phyloP scores from a whole-genome alignment of 257 asterid genomes.

The Rauvolfia tetraphylla region DNA sequence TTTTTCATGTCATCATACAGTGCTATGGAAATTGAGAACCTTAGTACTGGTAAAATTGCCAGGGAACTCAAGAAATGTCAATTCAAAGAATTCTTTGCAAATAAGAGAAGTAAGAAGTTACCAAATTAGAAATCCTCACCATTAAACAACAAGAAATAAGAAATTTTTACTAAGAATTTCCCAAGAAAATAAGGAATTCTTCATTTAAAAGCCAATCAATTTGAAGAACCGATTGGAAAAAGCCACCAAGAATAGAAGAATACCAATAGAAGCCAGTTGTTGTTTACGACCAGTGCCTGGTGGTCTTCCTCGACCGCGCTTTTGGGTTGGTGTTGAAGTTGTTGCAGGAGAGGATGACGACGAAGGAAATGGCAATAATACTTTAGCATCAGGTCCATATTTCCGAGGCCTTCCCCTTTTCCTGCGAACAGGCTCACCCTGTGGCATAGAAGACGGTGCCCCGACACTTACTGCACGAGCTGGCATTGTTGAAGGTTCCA shows the following conservation, averaged over 20 bases:
- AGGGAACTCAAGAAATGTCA: background rate
- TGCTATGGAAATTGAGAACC: background rate
- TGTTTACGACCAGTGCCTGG: slow-evolving; percentile 66
- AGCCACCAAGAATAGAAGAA: slow-evolving; percentile 9
- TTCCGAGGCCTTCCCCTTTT: slow-evolving; percentile 84
- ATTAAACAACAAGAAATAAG: background rate
- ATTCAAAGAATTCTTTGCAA: background rate
- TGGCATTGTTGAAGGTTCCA: slow-evolving; percentile 56
- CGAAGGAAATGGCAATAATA: slow-evolving; percentile 43
- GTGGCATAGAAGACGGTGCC: slow-evolving; percentile 46
- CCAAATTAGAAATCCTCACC: background rate
- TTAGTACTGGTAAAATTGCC: background rate
- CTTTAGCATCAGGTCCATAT: slow-evolving; percentile 61
- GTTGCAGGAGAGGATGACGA: slow-evolving; percentile 43
- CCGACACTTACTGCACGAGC: slow-evolving; percentile 48
- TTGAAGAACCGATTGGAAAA: background rate
- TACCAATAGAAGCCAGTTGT: slow-evolving; percentile 53
- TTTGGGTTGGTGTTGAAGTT: slow-evolving; percentile 38
- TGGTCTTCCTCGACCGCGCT: slow-evolving; percentile 70
- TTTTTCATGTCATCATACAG: background rate
- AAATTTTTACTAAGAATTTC: background rate
- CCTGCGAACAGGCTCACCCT: slow-evolving; percentile 64
- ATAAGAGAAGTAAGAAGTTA: background rate
- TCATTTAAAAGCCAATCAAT: background rate
- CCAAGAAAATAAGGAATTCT: background rate